These are phyloP conservation scores for Graphilbum ipis-grandicollis DNA, from an alignment of 2,329 filamentous ascomycete genomes.

Conservation along the genomic window DNA sequence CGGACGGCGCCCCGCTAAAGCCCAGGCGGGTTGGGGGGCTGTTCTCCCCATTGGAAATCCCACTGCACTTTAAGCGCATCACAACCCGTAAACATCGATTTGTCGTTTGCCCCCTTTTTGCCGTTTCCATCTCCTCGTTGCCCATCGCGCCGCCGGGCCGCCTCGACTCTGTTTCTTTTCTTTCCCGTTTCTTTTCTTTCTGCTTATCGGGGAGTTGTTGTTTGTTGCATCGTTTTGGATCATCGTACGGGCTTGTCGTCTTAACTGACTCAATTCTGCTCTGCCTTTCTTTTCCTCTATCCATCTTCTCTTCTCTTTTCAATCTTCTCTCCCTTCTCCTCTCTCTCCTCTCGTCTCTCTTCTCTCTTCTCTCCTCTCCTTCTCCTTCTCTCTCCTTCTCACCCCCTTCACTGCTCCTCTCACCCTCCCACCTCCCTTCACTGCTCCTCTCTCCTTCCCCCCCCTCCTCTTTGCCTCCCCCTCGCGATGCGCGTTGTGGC, in stretches of 20 bases:
- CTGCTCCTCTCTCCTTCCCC: neutral
- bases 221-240: no score
- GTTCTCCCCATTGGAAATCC: no score
- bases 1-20: no score
- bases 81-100: neutral
- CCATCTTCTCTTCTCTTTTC: neutral
- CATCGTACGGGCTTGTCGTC: no score
- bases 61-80: no score
- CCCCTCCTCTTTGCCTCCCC: neutral
- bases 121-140: neutral
- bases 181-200: neutral
- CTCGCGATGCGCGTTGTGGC: slow-evolving; percentile 13
- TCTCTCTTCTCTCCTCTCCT: neutral
- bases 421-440: no score
- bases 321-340: neutral
- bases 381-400: no score
- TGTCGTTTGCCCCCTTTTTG: neutral
- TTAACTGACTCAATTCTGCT: neutral
- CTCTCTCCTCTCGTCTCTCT: neutral
- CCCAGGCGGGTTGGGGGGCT: no score
- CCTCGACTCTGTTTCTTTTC: neutral
- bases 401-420: no score
- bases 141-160: no score
- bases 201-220: neutral
- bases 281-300: neutral